Base-by-base conservation (phyloP, 2,329 filamentous ascomycete genomes). In the Microascus cirrosus region DNA sequence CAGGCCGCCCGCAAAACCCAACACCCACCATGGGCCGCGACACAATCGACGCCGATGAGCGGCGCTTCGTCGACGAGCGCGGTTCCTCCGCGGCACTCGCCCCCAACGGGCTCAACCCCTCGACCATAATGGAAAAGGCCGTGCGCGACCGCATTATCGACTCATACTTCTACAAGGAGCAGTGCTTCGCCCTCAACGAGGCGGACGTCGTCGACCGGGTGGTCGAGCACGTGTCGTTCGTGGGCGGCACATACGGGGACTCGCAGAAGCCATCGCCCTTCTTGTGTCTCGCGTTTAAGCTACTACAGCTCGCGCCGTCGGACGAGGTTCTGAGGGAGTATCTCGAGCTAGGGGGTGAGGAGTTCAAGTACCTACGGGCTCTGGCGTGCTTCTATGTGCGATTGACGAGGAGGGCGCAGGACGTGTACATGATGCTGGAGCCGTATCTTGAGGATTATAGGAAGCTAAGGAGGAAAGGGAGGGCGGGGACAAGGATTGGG, bases 161-260 rank as follows among this genome's bases (percentile, higher is more conserved):
- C 68, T 90, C 85, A 57, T 95, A 96, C 74, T 99, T 96, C 77
- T 99, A 91, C 88, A 96, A 96, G 73, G 94, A 97, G 74, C 92
- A 96, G 75, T 96, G 94, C 71, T 99, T 97, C 73, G 94, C 89
- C 50, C 80, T 99, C 63, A 99, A 97, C 75, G 84, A 86, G 69
- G 83, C 83, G 56, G 82, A 85, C 71, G 77, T 99, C 6, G 87
- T 96, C 65, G 90, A 96, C 74, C 89, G 94, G 62, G 92, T 95
- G 0, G 88, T 90, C 28, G 87, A 93, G 65, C 80, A 86, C 71
- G 81, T 99, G 53, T 80, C 76, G 54, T 94, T 87, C 71, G 82
- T 99, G 59, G 94, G 92, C 62, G 94, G 94, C 63, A 95, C 91
- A 5, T 90, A 90, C 66, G 91, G 92, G 57, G 81, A 84, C 20